Percentiles rank a stretch among this genome's conserved stretches.
These are phyloP conservation scores for Xylariaceae sp. DNA, from an alignment of 2,329 filamentous ascomycete species.

Conservation along the genomic window DNA sequence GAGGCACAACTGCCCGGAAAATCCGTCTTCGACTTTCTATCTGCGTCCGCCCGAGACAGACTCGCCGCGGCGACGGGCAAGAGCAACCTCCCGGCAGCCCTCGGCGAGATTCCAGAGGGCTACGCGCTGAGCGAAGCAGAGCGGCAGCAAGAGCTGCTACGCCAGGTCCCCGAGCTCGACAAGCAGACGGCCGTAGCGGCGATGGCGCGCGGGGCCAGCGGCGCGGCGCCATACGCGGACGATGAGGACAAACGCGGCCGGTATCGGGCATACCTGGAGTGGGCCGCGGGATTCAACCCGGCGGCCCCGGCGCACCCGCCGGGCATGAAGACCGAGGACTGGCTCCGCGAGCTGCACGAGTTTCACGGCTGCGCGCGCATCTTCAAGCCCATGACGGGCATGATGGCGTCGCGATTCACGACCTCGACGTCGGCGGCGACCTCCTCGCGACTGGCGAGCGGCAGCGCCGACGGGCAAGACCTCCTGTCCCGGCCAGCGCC, in stretches of 20 bases:
- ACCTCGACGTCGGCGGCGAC: slow-evolving; percentile 49
- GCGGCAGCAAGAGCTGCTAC: slow-evolving; percentile 60
- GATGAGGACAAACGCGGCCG: slow-evolving; percentile 77
- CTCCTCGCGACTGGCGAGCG: slow-evolving; percentile 39
- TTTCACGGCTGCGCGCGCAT: slow-evolving; percentile 69
- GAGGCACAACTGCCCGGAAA: slow-evolving; percentile 84
- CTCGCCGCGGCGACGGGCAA: slow-evolving; percentile 78
- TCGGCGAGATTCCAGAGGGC: slow-evolving; percentile 69
- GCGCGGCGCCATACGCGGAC: slow-evolving; percentile 77
- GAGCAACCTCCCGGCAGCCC: slow-evolving; percentile 73
- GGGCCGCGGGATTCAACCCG: slow-evolving; percentile 62
- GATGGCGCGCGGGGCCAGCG: slow-evolving; percentile 66
- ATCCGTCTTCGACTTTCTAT: slow-evolving; percentile 93
- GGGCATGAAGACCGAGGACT: slow-evolving; percentile 66
- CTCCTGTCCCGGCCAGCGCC: slow-evolving; percentile 50
- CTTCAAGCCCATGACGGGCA: slow-evolving; percentile 88
- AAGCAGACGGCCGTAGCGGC: slow-evolving; percentile 70
- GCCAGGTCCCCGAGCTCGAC: slow-evolving; percentile 65
- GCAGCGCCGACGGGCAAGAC: slow-evolving; percentile 22
- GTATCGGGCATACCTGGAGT: slow-evolving; percentile 81
- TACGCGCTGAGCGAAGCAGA: slow-evolving; percentile 67
- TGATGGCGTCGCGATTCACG: slow-evolving; percentile 94
- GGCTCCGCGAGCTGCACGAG: slow-evolving; percentile 76
- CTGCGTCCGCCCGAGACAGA: slow-evolving; percentile 73
- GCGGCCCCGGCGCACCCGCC: slow-evolving; percentile 35